Conservation (phyloP, 2,329 filamentous ascomycete species). For the Didymella sp. region DNA sequence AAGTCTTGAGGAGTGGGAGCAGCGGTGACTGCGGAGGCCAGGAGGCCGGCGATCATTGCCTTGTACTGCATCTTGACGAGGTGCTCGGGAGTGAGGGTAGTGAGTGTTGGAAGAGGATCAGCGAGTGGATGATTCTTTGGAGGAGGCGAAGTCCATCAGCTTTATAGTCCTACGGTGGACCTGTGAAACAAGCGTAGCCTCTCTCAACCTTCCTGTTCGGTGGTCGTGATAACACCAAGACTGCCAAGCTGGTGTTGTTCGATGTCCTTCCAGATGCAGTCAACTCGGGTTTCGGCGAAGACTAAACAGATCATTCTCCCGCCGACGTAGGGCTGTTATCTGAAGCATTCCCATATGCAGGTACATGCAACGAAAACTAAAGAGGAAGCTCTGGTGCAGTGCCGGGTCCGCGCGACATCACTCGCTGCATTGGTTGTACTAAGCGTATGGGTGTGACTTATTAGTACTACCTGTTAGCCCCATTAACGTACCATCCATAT, state of each 20-base stretch:
- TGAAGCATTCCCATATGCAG: conserved; percentile 11
- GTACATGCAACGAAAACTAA: conserved; percentile 17
- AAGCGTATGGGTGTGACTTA: background rate
- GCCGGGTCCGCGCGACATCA: conserved; percentile 1
- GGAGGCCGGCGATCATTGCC: conserved; percentile 31
- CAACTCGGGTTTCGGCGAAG: conserved; percentile 5
- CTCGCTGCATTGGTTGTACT: conserved; percentile 2
- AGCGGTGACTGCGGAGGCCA: conserved; percentile 31
- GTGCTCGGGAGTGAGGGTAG: conserved; percentile 12
- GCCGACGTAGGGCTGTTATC: conserved; percentile 21
- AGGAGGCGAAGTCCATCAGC: conserved; percentile 14
- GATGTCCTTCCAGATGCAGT: conserved; percentile 28
- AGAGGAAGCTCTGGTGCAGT: conserved; percentile 26
- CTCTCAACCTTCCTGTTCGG: conserved; percentile 23
- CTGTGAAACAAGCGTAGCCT: conserved; percentile 1
- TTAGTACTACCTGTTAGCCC: background rate
- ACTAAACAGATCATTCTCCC: conserved; percentile 9
- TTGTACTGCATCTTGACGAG: conserved; percentile 34
- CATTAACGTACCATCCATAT: background rate
- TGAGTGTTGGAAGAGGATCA: conserved; percentile 22
- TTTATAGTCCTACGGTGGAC: conserved; percentile 22
- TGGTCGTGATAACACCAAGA: conserved; percentile 20
- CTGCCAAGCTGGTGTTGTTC: conserved; percentile 23
- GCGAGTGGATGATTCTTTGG: conserved; percentile 28
- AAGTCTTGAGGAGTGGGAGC: conserved; percentile 35